Evolutionary conservation across 2,329 filamentous ascomycete genomes (phyloP), one percentile per base, ranked within the genome.

Genomic region (Diaporthe australafricana): DNA sequence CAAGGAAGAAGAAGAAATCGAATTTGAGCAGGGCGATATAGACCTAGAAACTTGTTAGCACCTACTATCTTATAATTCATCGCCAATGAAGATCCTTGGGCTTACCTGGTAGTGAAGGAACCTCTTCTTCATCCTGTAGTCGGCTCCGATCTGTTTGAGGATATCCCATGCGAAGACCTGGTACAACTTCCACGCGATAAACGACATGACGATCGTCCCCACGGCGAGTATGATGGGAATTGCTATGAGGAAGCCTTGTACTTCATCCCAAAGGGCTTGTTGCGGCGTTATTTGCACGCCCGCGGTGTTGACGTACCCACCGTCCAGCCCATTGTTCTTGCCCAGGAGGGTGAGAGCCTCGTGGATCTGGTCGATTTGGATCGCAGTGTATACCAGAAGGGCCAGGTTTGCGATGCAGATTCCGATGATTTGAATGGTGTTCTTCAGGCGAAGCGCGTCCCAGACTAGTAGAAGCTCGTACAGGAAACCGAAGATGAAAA

Each of bases 1-100:
- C 96, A 65, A 99, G 90, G 88, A 99, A 99, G 87, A 99, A 98
- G 90, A 99, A 99, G 84, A 99, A 98, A 84, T 99, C 96, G 82
- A 99, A 99, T 83, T 99, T 99, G 75, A 99, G 89, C 14, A 99
- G 89, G 47, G 96, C 94, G 79, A 99, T 98, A 83, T 98, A 99
- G 81, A 99, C 95, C 95, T 98, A 74, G 6, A n/a, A 35, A 12
- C 0, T 35, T 22, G 73, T 79, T 75, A 81, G 77, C 73, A 72
- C 52, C 17, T n/a, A 17, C 62, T 8, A 4, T 14, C 17, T 16
- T 20, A 9, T n/a, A n/a, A n/a, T 52, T 7, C 56, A 8, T 17
- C 17, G 11, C 17, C 47, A 32, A 25, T 5, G 16, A 6, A 25
- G 11, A 17, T 20, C 20, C 16, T 14, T 45, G 3, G 17, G 78